Evolutionary conservation across 2,329 filamentous ascomycete species (phyloP).

Genomic region (Aspergillus ochraceus): DNA sequence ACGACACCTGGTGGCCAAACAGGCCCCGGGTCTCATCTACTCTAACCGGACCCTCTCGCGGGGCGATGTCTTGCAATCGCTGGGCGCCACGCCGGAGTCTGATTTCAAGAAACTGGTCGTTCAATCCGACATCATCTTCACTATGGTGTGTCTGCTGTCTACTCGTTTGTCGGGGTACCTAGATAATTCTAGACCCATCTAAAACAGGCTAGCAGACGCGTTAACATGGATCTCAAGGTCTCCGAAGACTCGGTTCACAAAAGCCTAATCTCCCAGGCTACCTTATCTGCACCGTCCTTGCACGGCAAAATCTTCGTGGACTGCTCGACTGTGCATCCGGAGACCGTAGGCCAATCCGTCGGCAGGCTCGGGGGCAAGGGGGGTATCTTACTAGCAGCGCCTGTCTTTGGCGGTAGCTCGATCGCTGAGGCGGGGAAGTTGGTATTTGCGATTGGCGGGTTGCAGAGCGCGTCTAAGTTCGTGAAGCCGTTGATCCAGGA

Average conservation of each 20-base stretch:
- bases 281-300: constrained; percentile 37
- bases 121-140: constrained; percentile 42
- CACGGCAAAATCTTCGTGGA: constrained; percentile 80
- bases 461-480: constrained; percentile 30
- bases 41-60: constrained; percentile 44
- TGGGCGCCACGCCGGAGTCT: constrained; percentile 35
- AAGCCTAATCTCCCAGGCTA: constrained; percentile 27
- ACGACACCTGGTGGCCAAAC: constrained; percentile 37
- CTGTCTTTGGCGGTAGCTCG: constrained; percentile 47
- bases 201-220: too few species aligned
- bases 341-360: constrained; percentile 52
- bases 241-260: constrained; percentile 44
- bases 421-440: constrained; percentile 48
- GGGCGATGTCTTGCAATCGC: constrained; percentile 35
- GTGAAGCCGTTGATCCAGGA: constrained; percentile 45
- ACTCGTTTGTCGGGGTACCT: not conserved
- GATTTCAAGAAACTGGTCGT: constrained; percentile 36
- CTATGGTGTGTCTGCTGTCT: constrained; percentile 29
- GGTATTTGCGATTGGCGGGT: constrained; percentile 46
- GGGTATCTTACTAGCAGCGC: constrained; percentile 41
- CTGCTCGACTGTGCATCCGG: constrained; percentile 81
- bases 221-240: constrained; percentile 24
- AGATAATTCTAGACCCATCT: too few species aligned
- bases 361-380: constrained; percentile 34
- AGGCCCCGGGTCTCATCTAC: constrained; percentile 35